Conservation (phyloP, 192 early-diverging fungal genomes). For the Globomyces pollinis-pini region DNA sequence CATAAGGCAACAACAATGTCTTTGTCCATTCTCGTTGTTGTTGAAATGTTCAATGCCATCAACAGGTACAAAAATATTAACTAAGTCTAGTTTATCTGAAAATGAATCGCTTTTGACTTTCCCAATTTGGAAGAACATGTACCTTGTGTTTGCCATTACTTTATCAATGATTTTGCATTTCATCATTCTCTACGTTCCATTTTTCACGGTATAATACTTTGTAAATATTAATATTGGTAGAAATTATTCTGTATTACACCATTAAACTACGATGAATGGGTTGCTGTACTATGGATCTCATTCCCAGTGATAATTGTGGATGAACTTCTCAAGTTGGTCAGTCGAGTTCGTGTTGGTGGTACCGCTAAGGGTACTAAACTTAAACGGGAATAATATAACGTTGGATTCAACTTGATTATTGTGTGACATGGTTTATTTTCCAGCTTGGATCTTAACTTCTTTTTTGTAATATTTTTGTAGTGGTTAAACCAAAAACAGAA, state of each 20-base stretch:
- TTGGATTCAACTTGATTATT: no score
- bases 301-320: conserved; percentile 87
- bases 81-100: conserved; percentile 61
- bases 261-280: conserved; percentile 83
- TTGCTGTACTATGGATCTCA: conserved; percentile 80
- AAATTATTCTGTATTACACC: conserved; percentile 82
- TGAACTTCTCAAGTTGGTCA: conserved; percentile 79
- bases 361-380: no score
- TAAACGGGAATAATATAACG: no score
- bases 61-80: conserved; percentile 55
- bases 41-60: conserved; percentile 99
- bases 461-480: no score
- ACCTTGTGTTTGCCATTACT: conserved; percentile 71
- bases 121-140: conserved; percentile 86
- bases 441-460: no score
- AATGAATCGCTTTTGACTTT: conserved; percentile 88
- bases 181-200: conserved; percentile 94
- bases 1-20: conserved; percentile 91
- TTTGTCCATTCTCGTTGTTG: conserved; percentile 88
- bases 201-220: no score
- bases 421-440: no score
- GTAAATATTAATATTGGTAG: conserved; percentile 24
- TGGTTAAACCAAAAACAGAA: no score
- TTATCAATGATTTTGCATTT: conserved; percentile 93
- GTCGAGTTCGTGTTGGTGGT: no score